Evolutionary conservation across 192 early-diverging fungal genomes (phyloP).

Genomic region (Glomus cerebriforme): DNA sequence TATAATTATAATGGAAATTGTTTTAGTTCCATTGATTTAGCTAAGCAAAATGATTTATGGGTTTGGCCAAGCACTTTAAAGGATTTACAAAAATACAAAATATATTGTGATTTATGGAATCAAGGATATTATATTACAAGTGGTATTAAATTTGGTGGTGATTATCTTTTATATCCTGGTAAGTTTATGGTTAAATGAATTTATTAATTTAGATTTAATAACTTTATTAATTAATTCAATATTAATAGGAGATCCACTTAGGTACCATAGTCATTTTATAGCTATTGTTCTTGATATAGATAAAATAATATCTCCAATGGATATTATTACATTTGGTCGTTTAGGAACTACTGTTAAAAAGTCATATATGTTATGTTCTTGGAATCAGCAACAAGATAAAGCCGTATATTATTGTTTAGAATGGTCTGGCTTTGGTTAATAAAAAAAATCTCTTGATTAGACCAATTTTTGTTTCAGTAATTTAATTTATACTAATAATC

Average conservation of each 20-base stretch:
- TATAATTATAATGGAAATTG: slow-evolving; percentile 17
- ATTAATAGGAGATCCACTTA: slow-evolving; percentile 22
- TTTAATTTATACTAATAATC: too few relatives aligned
- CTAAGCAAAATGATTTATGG: slow-evolving; percentile 34
- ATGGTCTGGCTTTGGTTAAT: slow-evolving; percentile 25
- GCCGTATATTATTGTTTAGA: slow-evolving; percentile 17
- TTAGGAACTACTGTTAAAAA: slow-evolving; percentile 20
- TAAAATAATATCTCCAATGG: slow-evolving; percentile 1
- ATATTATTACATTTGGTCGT: slow-evolving; percentile 32
- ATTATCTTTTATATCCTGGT: slow-evolving; percentile 73
- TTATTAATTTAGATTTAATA: background rate
- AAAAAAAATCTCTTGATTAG: too few relatives aligned
- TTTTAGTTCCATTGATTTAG: slow-evolving; percentile 12
- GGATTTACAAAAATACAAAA: slow-evolving; percentile 41
- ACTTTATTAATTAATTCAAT: background rate
- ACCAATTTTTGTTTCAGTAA: too few relatives aligned
- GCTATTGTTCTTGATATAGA: slow-evolving; percentile 14
- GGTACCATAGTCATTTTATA: slow-evolving; percentile 24
- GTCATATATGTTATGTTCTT: slow-evolving; percentile 25
- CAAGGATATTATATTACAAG: slow-evolving; percentile 67
- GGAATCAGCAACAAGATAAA: slow-evolving; percentile 20
- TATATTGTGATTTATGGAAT: slow-evolving; percentile 69
- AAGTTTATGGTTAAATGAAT: background rate
- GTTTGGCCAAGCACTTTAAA: slow-evolving; percentile 41
- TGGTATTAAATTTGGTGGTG: slow-evolving; percentile 85